phyloP scores from a whole-genome alignment of 2,329 filamentous ascomycete genomes.

The Cladosporium sp. region DNA sequence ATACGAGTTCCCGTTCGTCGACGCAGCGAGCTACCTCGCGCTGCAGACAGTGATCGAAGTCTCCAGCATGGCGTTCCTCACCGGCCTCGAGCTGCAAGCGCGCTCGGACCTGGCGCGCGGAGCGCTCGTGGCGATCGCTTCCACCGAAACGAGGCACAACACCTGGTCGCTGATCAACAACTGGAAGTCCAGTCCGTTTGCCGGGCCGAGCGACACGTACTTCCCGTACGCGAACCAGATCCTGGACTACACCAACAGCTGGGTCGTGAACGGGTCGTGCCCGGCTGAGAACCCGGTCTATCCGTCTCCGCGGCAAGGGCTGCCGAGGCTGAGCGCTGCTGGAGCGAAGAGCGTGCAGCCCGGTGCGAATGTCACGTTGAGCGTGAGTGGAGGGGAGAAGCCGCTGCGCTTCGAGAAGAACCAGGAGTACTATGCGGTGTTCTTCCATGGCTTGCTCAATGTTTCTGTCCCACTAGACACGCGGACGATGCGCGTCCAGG shows the following conservation, averaged over 20 bases:
- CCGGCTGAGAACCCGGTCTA: constrained; percentile 41
- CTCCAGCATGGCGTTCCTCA: constrained; percentile 43
- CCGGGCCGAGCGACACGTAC: constrained; percentile 44
- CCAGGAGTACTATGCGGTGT: constrained; percentile 43
- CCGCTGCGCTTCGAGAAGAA: constrained; percentile 20
- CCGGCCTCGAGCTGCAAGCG: constrained; percentile 40
- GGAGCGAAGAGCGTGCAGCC: constrained; percentile 33
- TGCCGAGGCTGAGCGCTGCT: constrained; percentile 33
- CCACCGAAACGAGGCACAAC: constrained; percentile 44
- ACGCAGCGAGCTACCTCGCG: constrained; percentile 30
- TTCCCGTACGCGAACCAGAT: constrained; percentile 48
- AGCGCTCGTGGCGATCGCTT: constrained; percentile 42
- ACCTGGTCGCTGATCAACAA: constrained; percentile 46
- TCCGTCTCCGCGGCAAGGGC: constrained; percentile 39
- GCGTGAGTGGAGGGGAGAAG: constrained; percentile 32
- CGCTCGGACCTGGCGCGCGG: constrained; percentile 37
- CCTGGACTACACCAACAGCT: constrained; percentile 40
- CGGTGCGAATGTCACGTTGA: constrained; percentile 36
- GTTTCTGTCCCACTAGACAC: constrained; percentile 42
- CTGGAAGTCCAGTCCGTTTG: constrained; percentile 43
- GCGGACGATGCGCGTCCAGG: constrained; percentile 35
- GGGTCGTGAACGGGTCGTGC: constrained; percentile 38
- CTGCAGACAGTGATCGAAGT: constrained; percentile 41
- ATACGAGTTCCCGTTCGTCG: constrained; percentile 35
- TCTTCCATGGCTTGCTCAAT: constrained; percentile 43